Base-by-base conservation (phyloP, 139 green algal species). In the Micractinium conductrix region DNA sequence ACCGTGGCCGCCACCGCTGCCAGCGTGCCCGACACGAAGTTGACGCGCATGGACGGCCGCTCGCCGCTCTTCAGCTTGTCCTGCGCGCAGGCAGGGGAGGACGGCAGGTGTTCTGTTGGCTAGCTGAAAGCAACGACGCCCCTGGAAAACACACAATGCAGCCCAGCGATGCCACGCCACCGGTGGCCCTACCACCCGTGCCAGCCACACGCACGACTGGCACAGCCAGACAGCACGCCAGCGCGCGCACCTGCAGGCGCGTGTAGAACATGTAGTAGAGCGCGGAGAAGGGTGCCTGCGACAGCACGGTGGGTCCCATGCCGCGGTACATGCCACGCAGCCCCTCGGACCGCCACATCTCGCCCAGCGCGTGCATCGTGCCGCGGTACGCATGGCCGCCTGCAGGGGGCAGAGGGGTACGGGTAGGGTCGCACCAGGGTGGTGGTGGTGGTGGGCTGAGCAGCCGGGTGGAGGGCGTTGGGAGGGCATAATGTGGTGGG, bases 181-280 rank as follows among this genome's bases (percentile, higher is more conserved):
- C 9, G 55, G 7, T 24, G 9, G 55, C 55, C 6, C 6, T 3
- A 22, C 55, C 9, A 24, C 7, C 14, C 4, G 21, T 63, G 9
- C 55, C 7, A 19, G 28, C 21, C 55, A 19, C 55, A 63, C 55
- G 55, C 9, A 19, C 55, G 55, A 24, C 7, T 16, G 55, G 55
- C 55, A 17, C n/a, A n/a, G n/a, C n/a, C n/a, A n/a, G n/a, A n/a
- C n/a, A n/a, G n/a, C n/a, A n/a, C n/a, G n/a, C n/a, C n/a, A n/a
- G n/a, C n/a, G n/a, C n/a, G n/a, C n/a, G n/a, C 26, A 33, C 43
- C 55, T 90, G 80, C 22, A 92, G 69, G 37, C 89, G 84, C 0
- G 91, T 94, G 91, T 99, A 99, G n/a, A 98, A 92, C 87, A 97
- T 92, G 82, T 98, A 97, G 91, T 99, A 98, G 17, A 99, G 75